Conservation (phyloP, 495 filamentous ascomycete genomes). For the Trichoderma orchidacearum region DNA sequence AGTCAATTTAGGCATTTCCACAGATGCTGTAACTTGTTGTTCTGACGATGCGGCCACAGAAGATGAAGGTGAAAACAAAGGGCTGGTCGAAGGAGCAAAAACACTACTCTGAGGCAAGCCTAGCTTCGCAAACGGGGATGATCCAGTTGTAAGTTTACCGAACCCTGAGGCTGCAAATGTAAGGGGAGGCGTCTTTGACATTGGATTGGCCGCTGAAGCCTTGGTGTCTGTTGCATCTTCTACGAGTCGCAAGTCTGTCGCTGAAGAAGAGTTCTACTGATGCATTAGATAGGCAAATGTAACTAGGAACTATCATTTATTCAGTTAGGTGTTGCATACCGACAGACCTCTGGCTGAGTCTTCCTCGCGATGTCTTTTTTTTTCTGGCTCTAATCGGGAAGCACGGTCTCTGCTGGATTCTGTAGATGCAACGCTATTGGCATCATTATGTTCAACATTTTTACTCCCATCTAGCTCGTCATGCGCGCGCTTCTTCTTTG, state of each 20-base stretch:
- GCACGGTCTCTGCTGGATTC: slow-evolving; percentile 20
- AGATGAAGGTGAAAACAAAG: slow-evolving; percentile 14
- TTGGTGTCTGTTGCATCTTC: slow-evolving; percentile 3
- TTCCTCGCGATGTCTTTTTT: slow-evolving; percentile 24
- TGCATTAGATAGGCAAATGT: background rate
- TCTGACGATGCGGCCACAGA: slow-evolving; percentile 14
- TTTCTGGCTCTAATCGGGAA: slow-evolving; percentile 37
- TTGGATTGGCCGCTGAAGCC: background rate
- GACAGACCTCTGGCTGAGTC: background rate
- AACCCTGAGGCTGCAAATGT: slow-evolving; percentile 39
- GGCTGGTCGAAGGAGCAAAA: background rate
- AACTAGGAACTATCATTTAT: background rate
- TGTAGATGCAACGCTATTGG: slow-evolving; percentile 20
- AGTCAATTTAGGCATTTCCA: slow-evolving; percentile 17
- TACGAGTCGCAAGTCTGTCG: background rate
- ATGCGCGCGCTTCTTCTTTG: slow-evolving; percentile 44
- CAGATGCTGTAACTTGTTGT: slow-evolving; percentile 5
- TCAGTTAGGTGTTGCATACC: background rate
- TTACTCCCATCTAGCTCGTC: slow-evolving; percentile 32
- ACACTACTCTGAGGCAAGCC: slow-evolving; percentile 2
- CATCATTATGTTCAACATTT: slow-evolving; percentile 14
- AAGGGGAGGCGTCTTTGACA: slow-evolving; percentile 21
- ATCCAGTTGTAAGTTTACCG: slow-evolving; percentile 31
- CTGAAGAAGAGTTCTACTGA: background rate
- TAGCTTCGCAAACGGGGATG: slow-evolving; percentile 25